Evolutionary conservation across 106 monocot species (phyloP).

Genomic region (Dioscorea dumetorum): DNA sequence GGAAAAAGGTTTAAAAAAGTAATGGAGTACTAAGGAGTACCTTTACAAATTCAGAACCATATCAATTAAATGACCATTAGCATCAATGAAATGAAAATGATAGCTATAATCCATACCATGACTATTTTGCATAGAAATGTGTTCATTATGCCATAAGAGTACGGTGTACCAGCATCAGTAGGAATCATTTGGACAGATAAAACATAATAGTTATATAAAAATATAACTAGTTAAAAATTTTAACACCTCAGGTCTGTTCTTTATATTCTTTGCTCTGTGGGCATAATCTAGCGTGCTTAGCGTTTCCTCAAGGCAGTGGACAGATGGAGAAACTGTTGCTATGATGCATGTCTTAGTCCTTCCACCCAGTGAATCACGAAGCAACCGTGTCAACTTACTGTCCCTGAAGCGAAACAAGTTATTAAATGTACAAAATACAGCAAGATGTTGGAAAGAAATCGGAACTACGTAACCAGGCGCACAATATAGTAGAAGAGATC

Average conservation of each 20-base stretch:
- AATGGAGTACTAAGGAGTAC: too few relatives aligned
- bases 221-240: neutral
- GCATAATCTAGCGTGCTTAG: constrained; percentile 99
- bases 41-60: too few relatives aligned
- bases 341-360: constrained; percentile 99
- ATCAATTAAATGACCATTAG: too few relatives aligned
- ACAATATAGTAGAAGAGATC: neutral
- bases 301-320: constrained; percentile 93
- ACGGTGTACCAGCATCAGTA: too few relatives aligned
- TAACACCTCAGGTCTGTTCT: constrained; percentile 90
- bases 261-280: constrained; percentile 97
- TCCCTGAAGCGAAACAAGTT: constrained; percentile 48
- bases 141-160: too few relatives aligned
- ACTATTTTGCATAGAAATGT: too few relatives aligned
- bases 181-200: too few relatives aligned
- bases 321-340: constrained; percentile 97
- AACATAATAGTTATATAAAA: too few relatives aligned
- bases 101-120: too few relatives aligned
- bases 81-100: too few relatives aligned
- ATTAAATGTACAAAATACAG: neutral
- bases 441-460: neutral
- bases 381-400: constrained; percentile 88
- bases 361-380: constrained; percentile 96
- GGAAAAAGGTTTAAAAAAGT: too few relatives aligned
- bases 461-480: neutral